These are phyloP conservation scores for Musa itinerans DNA, from an alignment of 176 grass and related monocot genomes.

Conservation along the genomic window DNA sequence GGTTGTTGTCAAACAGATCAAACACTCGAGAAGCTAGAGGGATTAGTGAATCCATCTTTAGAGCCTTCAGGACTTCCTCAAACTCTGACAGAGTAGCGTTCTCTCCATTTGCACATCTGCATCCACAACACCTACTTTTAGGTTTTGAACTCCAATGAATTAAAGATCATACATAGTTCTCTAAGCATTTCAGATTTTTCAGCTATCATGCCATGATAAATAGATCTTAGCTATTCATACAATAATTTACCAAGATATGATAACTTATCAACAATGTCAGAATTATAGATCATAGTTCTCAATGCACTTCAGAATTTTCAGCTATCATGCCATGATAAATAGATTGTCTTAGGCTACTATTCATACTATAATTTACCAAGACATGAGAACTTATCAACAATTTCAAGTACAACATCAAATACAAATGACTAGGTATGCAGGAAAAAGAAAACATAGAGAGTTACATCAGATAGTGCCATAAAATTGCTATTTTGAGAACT, in stretches of 20 bases:
- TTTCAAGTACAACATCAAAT: too few species aligned
- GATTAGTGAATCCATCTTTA: slow-evolving; percentile 47
- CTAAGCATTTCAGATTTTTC: not conserved
- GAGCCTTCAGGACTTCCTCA: slow-evolving; percentile 59
- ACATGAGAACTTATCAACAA: too few species aligned
- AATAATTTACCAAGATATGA: too few species aligned
- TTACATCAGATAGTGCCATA: too few species aligned
- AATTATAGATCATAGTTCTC: not conserved
- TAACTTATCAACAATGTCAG: too few species aligned
- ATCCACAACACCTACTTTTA: slow-evolving; percentile 4
- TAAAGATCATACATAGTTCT: not conserved
- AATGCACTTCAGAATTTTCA: not conserved
- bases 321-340: too few species aligned
- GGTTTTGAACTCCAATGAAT: not conserved
- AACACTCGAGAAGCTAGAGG: slow-evolving; percentile 55
- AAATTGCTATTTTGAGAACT: too few species aligned
- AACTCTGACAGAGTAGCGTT: slow-evolving; percentile 48
- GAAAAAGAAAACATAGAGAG: not conserved
- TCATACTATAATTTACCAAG: too few species aligned
- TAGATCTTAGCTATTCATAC: too few species aligned
- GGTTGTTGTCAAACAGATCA: slow-evolving; percentile 68
- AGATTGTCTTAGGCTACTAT: too few species aligned
- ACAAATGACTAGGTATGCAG: not conserved
- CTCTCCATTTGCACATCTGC: slow-evolving; percentile 69
- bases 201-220: too few species aligned